Base-by-base conservation (phyloP, 1,139 yeast genomes). In the Pichia sp. region DNA sequence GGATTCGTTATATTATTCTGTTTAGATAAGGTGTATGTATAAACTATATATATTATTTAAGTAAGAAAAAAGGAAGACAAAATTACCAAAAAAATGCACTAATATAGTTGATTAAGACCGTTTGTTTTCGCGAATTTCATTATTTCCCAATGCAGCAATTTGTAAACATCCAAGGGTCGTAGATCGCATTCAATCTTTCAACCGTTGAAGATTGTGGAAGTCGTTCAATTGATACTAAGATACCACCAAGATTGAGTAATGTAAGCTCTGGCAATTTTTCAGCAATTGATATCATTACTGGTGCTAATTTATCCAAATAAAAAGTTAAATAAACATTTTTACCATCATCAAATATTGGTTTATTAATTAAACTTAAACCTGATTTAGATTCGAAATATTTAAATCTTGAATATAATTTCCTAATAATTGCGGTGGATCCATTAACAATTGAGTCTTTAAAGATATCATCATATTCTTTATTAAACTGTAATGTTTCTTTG, bases 161-260 rank as follows among this genome's bases (percentile, higher is more conserved):
- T 48, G 52, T 53, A 50, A 53, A 53, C 50, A 53, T 48, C 51
- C 53, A 53, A 6, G 45, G 14, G 44, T 53, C 54, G 31, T 51
- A 53, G 25, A 53, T 47, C 9, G 48, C 51, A 18, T 10, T 46
- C 4, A 50, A 42, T 30, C 36, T 30, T 44, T 18, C 28, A 28
- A 41, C 45, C 10, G 14, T 25, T 27, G 30, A 13, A 8, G 44
- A 46, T 56, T 25, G 51, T 47, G 22, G 48, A 43, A 4, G 41
- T 43, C 53, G 46, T 39, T 29, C 58, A 55, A 48, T 57, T 44
- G 25, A 13, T 3, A 51, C 41, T 3, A 50, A 48, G 45, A 45
- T 53, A 50, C 56, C 68, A 6, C 68, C 68, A 9, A 65, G 46
- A 39, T 63, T 63, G 2, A 65, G 48, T 3, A 44, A n/a, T 14